Conservation (phyloP, 2,329 filamentous ascomycete species). For the Hortaea werneckii region DNA sequence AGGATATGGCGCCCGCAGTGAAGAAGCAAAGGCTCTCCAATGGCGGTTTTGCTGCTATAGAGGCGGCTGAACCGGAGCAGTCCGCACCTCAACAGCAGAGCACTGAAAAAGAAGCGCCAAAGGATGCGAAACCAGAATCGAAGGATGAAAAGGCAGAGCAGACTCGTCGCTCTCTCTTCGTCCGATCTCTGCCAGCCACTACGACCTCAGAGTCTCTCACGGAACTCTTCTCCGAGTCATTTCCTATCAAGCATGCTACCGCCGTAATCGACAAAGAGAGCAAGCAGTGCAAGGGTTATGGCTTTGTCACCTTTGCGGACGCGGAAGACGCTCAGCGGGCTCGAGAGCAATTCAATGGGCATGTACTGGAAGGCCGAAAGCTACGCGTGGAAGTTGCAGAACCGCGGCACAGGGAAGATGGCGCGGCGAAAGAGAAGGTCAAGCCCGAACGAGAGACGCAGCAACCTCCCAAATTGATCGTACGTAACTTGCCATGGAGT, state of each 20-base stretch:
- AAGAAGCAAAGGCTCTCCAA: conserved; percentile 24
- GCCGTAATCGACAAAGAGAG: conserved; percentile 79
- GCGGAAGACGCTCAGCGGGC: conserved; percentile 79
- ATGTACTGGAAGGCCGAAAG: conserved; percentile 66
- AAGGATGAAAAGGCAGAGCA: conserved; percentile 11
- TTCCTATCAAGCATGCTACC: conserved; percentile 90
- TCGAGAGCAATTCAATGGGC: conserved; percentile 68
- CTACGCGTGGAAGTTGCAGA: conserved; percentile 84
- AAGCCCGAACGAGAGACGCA: conserved; percentile 50
- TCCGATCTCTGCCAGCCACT: conserved; percentile 69
- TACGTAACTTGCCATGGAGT: conserved; percentile 92
- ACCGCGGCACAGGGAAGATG: conserved; percentile 59
- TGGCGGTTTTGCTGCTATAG: conserved; percentile 14
- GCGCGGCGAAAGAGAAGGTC: conserved; percentile 33
- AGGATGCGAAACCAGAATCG: conserved; percentile 4
- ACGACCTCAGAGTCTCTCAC: conserved; percentile 76
- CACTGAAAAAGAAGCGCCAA: background rate
- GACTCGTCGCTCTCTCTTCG: conserved; percentile 56
- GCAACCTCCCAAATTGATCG: conserved; percentile 72
- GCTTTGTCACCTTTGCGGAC: conserved; percentile 95
- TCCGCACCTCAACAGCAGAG: background rate
- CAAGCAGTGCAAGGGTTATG: conserved; percentile 82
- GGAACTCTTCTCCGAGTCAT: conserved; percentile 86
- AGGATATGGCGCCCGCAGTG: conserved; percentile 17
- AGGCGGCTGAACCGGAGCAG: conserved; percentile 2